Percentiles rank a stretch among this genome's conserved stretches.
These are phyloP conservation scores for Yamadazyma ubonensis DNA, from an alignment of 805 yeast species.

Conservation along the genomic window DNA sequence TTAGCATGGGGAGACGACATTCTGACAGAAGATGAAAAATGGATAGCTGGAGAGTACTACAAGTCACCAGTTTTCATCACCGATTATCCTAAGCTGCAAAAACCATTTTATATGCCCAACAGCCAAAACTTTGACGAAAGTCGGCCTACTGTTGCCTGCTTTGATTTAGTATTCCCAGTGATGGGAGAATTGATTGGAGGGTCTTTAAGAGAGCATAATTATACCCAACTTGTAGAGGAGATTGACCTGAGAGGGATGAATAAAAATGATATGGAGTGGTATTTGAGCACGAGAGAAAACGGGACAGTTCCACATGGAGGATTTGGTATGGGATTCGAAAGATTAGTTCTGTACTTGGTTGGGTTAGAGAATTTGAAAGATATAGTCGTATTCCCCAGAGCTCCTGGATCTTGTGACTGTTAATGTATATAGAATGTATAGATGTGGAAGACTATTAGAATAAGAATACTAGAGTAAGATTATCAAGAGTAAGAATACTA, in stretches of 20 bases:
- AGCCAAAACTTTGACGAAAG: constrained; percentile 34
- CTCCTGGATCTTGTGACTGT: constrained; percentile 44
- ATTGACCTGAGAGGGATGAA: constrained; percentile 60
- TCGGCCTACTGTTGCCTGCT: constrained; percentile 75
- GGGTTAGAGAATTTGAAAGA: constrained; percentile 82
- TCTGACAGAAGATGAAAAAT: constrained; percentile 86
- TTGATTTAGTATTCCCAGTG: constrained; percentile 84
- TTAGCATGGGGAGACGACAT: constrained; percentile 69
- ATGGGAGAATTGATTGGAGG: constrained; percentile 96
- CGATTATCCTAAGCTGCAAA: constrained; percentile 73
- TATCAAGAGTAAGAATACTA: too few species aligned
- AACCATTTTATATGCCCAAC: constrained; percentile 89
- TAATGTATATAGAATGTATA: constrained; percentile 13
- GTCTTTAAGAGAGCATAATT: constrained; percentile 78
- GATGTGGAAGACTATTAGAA: too few species aligned
- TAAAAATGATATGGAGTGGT: constrained; percentile 70
- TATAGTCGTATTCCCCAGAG: constrained; percentile 82
- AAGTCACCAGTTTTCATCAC: constrained; percentile 83
- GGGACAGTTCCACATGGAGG: constrained; percentile 97
- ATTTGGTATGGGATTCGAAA: constrained; percentile 91
- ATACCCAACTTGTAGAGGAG: constrained; percentile 45
- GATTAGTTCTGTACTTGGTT: constrained; percentile 70
- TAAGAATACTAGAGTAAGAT: too few species aligned
- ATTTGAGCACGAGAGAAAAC: constrained; percentile 63
- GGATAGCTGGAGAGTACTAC: constrained; percentile 71